Percentiles rank a stretch among this genome's conserved stretches.
phyloP scores from a whole-genome alignment of 805 yeast genomes.

The Candida endomychidarum region DNA sequence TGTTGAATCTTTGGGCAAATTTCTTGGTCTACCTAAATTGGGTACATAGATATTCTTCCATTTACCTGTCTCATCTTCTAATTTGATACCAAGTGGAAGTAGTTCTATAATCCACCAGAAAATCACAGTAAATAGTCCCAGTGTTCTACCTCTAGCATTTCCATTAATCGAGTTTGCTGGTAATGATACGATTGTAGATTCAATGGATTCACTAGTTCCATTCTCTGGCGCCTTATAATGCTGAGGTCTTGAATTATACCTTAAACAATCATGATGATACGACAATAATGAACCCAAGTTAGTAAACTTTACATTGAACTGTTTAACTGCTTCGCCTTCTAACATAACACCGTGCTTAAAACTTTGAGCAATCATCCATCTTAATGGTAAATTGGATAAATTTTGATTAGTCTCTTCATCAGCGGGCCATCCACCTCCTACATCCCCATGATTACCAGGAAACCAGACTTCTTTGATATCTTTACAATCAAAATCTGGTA shows the following conservation, averaged over 20 bases:
- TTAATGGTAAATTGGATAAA: constrained; percentile 50
- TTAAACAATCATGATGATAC: constrained; percentile 45
- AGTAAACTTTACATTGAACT: constrained; percentile 41
- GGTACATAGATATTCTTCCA: constrained; percentile 55
- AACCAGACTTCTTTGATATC: constrained; percentile 58
- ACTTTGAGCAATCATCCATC: constrained; percentile 64
- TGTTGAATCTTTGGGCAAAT: constrained; percentile 45
- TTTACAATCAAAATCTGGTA: constrained; percentile 18
- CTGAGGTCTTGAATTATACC: constrained; percentile 16
- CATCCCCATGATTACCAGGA: constrained; percentile 67
- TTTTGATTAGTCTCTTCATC: constrained; percentile 42
- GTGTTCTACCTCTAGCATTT: constrained; percentile 8
- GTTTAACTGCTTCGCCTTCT: constrained; percentile 37
- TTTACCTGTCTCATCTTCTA: constrained; percentile 46
- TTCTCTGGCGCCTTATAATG: no score
- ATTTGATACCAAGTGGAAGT: constrained; percentile 55
- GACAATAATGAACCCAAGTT: constrained; percentile 45
- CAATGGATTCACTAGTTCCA: no score
- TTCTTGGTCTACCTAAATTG: constrained; percentile 54
- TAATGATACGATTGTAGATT: background rate
- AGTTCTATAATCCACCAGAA: constrained; percentile 66
- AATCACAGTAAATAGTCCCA: constrained; percentile 23
- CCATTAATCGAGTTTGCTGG: background rate
- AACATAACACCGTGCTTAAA: constrained; percentile 50
- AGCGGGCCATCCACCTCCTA: constrained; percentile 66